Base-by-base conservation (phyloP, 768 basidiomycete species). In the Neoboletus brunneissimus region DNA sequence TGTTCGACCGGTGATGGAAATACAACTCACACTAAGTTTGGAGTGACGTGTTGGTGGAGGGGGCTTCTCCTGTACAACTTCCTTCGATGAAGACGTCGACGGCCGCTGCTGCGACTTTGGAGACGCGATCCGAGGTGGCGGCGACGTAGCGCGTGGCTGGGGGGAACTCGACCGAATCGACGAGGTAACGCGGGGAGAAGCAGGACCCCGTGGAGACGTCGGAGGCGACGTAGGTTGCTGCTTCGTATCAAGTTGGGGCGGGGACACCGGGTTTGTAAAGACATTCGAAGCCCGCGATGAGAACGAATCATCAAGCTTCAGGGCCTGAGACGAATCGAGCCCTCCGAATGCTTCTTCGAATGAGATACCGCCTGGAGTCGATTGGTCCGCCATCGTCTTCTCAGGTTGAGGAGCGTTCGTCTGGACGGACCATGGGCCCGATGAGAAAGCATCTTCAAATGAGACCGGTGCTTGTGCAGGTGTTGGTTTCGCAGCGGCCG, bases 11-110 rank as follows among this genome's bases (percentile, higher is more conserved):
- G 22, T 44, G 16, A 51, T 18, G 37, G 41, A 47, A 31, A 44
- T 37, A 57, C 5, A 12, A 81, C 88, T 75, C 74, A 91, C 90
- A 61, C 88, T 92, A 51, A 91, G 75, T 68, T 89, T 89, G 29
- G 89, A 89, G 62, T 83, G 82, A 57, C 85, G 80, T 48, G 79
- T 70, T 2, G 76, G 63, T n/a, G 81, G 70, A 22, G 77, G 63
- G 15, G 86, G 82, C 65, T 84, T 85, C 56, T 85, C 84, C 10
- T 81, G 77, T 3, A 69, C 72, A 13, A 44, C 53, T 49, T 85
- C 84, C 57, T 84, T 85, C 0, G 82, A 80, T 1, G 84, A 83
- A 15, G 80, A 82, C 0, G 84, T 86, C 9, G 84, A 84, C 8
- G 79, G 72, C 25, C 87, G 82, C 37, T 66, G 73, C 20, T 66